Evolutionary conservation across 2,329 filamentous ascomycete species (phyloP).

Genomic region (Monilinia polystroma): DNA sequence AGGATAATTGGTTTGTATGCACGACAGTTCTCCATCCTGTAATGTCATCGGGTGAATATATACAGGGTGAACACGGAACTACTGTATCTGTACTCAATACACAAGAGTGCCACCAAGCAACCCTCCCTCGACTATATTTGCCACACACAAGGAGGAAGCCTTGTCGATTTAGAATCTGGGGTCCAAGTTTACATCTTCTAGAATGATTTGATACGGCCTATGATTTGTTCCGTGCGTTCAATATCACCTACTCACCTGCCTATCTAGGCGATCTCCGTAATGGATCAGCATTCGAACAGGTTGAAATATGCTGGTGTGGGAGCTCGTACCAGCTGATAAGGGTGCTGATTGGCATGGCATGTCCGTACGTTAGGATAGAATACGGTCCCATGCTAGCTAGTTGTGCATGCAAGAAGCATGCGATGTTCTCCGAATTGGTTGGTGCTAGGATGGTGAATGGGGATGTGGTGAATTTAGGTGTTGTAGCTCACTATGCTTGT

Average conservation of each 20-base stretch:
- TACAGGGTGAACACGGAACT: background rate
- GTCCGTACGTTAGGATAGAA: conserved; percentile 10
- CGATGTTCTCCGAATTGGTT: conserved; percentile 8
- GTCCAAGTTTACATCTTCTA: conserved; percentile 20
- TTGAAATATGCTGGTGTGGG: conserved; percentile 2
- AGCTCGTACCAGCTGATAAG: conserved; percentile 22
- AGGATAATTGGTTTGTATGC: background rate
- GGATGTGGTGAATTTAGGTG: background rate
- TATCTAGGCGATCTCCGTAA: conserved; percentile 6
- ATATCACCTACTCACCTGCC: conserved; percentile 17
- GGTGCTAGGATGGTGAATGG: background rate
- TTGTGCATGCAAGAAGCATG: conserved; percentile 18
- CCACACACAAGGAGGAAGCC: conserved; percentile 17
- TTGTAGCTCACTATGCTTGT: conserved; percentile 1
- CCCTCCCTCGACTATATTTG: conserved; percentile 5
- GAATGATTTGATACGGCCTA: conserved; percentile 20
- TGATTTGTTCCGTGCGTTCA: conserved; percentile 18
- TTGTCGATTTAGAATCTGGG: conserved; percentile 20
- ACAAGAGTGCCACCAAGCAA: background rate
- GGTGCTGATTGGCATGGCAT: conserved; percentile 18
- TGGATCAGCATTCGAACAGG: conserved; percentile 3
- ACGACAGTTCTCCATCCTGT: background rate
- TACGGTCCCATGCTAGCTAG: conserved; percentile 14
- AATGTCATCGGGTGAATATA: conserved; percentile 7
- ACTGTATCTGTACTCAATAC: background rate